Evolutionary conservation across 345 rosid genomes (phyloP).

Genomic region (Eucalyptus curtisii): DNA sequence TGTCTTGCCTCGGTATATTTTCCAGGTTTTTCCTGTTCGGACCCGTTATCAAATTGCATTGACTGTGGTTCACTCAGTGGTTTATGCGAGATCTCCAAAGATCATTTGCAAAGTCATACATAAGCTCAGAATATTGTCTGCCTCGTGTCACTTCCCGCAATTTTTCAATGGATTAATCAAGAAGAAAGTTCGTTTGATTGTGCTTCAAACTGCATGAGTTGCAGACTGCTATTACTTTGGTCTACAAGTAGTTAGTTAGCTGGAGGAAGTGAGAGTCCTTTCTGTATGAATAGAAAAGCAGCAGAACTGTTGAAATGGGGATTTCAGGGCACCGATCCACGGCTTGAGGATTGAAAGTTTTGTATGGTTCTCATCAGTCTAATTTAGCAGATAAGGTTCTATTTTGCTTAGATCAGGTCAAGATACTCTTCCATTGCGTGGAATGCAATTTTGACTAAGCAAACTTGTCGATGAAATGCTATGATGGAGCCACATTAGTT

Average conservation of each 20-base stretch:
- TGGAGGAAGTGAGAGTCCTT: not conserved
- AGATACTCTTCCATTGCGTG: not conserved
- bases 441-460: not conserved
- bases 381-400: not conserved
- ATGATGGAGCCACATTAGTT: not conserved
- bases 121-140: not conserved
- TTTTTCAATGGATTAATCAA: not conserved
- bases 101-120: not conserved
- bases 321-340: not conserved
- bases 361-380: not conserved
- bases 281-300: not conserved
- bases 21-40: not conserved
- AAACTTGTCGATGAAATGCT: not conserved
- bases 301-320: not conserved
- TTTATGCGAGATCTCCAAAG: not conserved
- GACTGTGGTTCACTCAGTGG: not conserved
- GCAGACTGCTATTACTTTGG: not conserved
- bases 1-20: not conserved
- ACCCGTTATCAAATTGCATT: not conserved
- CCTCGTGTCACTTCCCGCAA: not conserved
- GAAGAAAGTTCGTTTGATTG: not conserved
- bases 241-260: not conserved
- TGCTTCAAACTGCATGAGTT: not conserved
- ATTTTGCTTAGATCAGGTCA: not conserved
- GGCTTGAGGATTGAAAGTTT: not conserved